A percentile compares a stretch with the other conserved stretches of the same genome.
Evolutionary conservation across 2,329 filamentous ascomycete genomes (phyloP).

Genomic region (Thielaviopsis euricoi): DNA sequence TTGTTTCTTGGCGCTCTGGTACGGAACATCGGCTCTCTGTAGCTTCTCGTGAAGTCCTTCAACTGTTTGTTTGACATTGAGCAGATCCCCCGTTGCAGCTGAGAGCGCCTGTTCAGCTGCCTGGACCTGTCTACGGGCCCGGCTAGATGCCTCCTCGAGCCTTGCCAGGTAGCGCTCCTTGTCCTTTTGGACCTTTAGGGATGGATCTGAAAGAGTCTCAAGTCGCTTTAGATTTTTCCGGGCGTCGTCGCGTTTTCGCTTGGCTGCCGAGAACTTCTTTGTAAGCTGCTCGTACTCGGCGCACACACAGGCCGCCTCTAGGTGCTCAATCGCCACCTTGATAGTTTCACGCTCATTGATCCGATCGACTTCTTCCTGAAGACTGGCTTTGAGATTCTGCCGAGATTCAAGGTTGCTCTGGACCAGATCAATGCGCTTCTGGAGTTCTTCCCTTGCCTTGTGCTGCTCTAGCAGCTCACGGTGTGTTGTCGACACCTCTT

Average conservation of each 20-base stretch:
- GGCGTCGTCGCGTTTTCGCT: conserved; percentile 23
- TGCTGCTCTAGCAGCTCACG: conserved; percentile 55
- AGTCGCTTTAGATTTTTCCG: conserved; percentile 17
- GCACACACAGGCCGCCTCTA: conserved; percentile 47
- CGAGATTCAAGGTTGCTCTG: conserved; percentile 40
- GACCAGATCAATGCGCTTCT: conserved; percentile 34
- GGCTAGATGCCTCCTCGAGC: background rate
- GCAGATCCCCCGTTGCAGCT: background rate
- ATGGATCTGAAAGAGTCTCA: conserved; percentile 6
- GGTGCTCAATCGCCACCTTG: conserved; percentile 28
- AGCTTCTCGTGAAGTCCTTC: conserved; percentile 12
- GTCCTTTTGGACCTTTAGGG: conserved; percentile 8
- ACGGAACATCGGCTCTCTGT: conserved; percentile 19
- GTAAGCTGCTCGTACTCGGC: conserved; percentile 41
- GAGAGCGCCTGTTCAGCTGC: background rate
- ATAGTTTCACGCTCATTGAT: conserved; percentile 53
- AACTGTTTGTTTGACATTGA: background rate
- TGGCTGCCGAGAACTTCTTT: conserved; percentile 24
- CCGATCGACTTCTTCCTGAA: conserved; percentile 70
- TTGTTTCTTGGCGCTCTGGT: conserved; percentile 5
- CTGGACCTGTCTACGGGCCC: background rate
- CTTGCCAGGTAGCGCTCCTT: conserved; percentile 5
- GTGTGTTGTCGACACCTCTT: conserved; percentile 68
- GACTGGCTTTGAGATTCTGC: conserved; percentile 53
- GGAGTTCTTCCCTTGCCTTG: conserved; percentile 30